Base-by-base conservation (phyloP, 2,329 filamentous ascomycete genomes). In the Penicillium sp. region DNA sequence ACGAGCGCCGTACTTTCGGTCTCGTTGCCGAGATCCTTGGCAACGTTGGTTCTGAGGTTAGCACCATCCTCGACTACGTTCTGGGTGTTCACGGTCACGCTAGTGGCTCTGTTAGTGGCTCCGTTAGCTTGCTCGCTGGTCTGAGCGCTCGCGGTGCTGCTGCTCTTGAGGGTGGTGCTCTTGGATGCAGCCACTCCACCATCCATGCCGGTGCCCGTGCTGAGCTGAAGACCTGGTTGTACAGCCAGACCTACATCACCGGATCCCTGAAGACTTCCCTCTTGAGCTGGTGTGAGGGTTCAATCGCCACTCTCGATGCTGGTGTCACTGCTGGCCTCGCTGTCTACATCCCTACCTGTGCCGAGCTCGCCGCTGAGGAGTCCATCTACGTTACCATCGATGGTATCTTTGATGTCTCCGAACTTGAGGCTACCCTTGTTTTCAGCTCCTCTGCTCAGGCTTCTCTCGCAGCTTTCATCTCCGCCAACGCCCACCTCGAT, bases 311-410 rank as follows among this genome's bases (percentile, higher is more conserved):
- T 26, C 59, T 72, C 43, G 64, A 63, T 23, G 56, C 66, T 21
- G 67, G 73, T 23, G 61, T 70, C 37, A 59, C 66, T 35, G 71
- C 73, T 53, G 68, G 67, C 43, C 62, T 75, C 23, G 60, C 70
- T n/a, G 60, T 74, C 47, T 73, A 72, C 61, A 64, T 73, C 51
- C 73, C 73, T 45, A 63, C 62, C 23, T 69, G 65, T 49, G 68
- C 72, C 37, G 64, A 69, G 25, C 65, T 74, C 47, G 72, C 73
- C 50, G 72, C 73, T 50, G 66, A 74, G 65, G 72, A 68, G 42
- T 66, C 69, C n/a, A 66, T 75, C 50, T 69, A 65, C 51, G 72
- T 75, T 43, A 73, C 67, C 44, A 33, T 75, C 21, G 72, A 75
- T 16, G 73, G 73, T 69, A 73, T 76, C 57, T 69, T 73, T 53